Conservation (phyloP, 1,139 yeast species). For the Blastobotrys arbuscula region DNA sequence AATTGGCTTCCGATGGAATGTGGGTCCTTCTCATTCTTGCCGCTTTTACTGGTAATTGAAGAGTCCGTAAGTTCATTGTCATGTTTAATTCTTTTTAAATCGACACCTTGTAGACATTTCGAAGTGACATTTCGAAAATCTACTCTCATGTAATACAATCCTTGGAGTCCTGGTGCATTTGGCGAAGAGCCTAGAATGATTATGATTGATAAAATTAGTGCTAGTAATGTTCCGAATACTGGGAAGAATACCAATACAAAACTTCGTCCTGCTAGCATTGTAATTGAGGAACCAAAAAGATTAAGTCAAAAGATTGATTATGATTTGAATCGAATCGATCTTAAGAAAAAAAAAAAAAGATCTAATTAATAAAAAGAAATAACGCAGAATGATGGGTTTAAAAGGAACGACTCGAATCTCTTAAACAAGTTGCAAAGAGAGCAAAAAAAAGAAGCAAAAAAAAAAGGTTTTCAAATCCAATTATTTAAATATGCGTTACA, state of each 20-base stretch:
- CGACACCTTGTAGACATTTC: not conserved
- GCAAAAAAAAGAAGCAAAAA: too few relatives aligned
- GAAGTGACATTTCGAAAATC: slow-evolving; percentile 32
- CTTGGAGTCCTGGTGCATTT: slow-evolving; percentile 34
- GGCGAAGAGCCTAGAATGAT: slow-evolving; percentile 40
- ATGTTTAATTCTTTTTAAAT: not conserved
- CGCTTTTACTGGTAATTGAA: not conserved
- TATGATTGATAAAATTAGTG: slow-evolving; percentile 37
- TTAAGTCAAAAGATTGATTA: too few relatives aligned
- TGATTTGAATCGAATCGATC: not conserved
- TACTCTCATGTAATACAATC: slow-evolving; percentile 40
- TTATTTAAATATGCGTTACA: too few relatives aligned
- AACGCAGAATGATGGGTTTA: too few relatives aligned
- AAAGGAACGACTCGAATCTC: too few relatives aligned
- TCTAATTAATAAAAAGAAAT: too few relatives aligned
- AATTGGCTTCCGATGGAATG: slow-evolving; percentile 11
- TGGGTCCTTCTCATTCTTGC: not conserved
- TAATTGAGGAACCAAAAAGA: too few relatives aligned
- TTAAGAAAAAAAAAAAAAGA: not conserved
- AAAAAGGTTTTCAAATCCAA: too few relatives aligned
- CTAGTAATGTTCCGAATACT: slow-evolving; percentile 35
- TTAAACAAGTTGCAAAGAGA: too few relatives aligned
- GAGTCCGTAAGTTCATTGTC: not conserved
- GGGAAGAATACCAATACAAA: slow-evolving; percentile 38
- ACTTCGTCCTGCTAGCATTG: slow-evolving; percentile 30